Evolutionary conservation across 1,284 basidiomycete species (phyloP).

Genomic region (Ceratobasidium sp.): DNA sequence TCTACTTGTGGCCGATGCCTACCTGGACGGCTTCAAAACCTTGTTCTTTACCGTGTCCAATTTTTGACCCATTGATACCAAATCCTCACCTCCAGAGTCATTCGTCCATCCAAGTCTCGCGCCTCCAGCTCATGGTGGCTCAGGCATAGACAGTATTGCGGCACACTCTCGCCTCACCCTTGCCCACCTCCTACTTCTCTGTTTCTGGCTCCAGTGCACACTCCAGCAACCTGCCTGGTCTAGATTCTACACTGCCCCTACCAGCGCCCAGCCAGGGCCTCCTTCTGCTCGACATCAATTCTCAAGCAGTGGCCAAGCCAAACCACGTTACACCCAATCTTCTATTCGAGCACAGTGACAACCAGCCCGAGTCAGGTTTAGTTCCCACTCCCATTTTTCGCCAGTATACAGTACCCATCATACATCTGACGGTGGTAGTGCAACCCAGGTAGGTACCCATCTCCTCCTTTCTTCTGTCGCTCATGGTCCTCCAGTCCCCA

Average conservation of each 20-base stretch:
- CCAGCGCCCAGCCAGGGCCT: slow-evolving; percentile 28
- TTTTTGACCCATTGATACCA: no score
- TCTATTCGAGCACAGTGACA: slow-evolving; percentile 31
- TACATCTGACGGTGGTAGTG: neutral
- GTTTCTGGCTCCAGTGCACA: slow-evolving; percentile 18
- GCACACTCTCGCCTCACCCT: slow-evolving; percentile 18
- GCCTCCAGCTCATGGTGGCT: neutral
- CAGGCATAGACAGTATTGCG: neutral
- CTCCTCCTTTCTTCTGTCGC: neutral
- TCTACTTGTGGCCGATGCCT: no score
- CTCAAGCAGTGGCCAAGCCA: slow-evolving; percentile 11
- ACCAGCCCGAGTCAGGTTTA: slow-evolving; percentile 24
- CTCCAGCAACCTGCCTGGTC: slow-evolving; percentile 34
- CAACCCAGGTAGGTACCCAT: neutral
- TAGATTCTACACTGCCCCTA: slow-evolving; percentile 20
- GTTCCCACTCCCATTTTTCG: neutral
- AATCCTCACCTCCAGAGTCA: no score
- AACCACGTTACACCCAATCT: slow-evolving; percentile 35
- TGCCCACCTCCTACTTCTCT: slow-evolving; percentile 20
- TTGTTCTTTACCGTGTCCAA: no score
- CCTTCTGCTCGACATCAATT: slow-evolving; percentile 9
- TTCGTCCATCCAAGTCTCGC: no score
- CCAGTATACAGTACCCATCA: neutral
- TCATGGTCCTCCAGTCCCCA: neutral
- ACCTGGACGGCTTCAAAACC: no score